Base-by-base conservation (phyloP, 345 rosid genomes). In the Gossypium stocksii region DNA sequence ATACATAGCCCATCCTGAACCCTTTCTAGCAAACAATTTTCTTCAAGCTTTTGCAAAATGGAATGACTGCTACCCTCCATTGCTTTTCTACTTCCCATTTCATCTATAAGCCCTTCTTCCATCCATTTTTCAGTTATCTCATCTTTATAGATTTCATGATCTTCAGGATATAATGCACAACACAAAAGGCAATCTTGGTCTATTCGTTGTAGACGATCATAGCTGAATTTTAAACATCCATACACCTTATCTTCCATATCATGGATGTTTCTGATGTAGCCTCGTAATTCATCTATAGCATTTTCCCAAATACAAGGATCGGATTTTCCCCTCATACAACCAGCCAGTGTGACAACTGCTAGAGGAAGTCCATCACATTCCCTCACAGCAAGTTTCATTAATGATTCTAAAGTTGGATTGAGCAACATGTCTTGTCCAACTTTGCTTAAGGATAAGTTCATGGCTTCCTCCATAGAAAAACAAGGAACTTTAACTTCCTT, bases 41-140 rank as follows among this genome's bases (percentile, higher is more conserved):
- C 62, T 71, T 59, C 78, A 10, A 85, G 75, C 29, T 63, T 77
- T 9, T 41, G 41, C 3, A 82, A 61, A n/a, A 78, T 51, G 1
- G 46, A 2, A 38, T 75, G 56, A 2, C 81, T 84, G 17, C 12
- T 5, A 5, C 58, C 25, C 1, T 19, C 2, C 77, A 59, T 27
- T 22, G 60, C 54, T 53, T 71, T 15, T 27, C 76, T 70, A 1
- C 67, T 82, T 1, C 10, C 60, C 76, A 15, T 15, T 25, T 23
- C 79, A n/a, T 54, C 54, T 13, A 83, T 13, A 10, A 27, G 29
- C 29, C 3, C 29, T 27, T 27, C 29, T 27, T 27, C 29, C 29
- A 27, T 27, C 29, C 29, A 27, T 0, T 27, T 27, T 27, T 27
- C 29, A 27, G 0, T 27, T 27, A 27, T 27, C 29, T 27, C 29